Percentiles rank a stretch among this genome's conserved stretches.
Evolutionary conservation across 495 filamentous ascomycete genomes (phyloP).

Genomic region (Lasiosphaeria ovina): DNA sequence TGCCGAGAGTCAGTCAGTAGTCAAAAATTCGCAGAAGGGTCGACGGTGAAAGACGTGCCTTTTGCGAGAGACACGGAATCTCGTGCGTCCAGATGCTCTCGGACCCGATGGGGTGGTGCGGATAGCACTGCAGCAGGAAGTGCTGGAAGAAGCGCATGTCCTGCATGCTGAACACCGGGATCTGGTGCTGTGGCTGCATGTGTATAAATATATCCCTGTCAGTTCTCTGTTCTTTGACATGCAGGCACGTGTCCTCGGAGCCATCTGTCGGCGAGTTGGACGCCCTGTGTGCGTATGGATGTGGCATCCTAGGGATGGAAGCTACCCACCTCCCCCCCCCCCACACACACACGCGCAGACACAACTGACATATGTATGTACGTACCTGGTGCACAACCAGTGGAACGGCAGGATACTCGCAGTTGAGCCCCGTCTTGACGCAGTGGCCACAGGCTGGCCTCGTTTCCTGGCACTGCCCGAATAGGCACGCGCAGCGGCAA

Average conservation of each 20-base stretch:
- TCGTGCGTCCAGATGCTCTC: slow-evolving; percentile 58
- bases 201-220: slow-evolving; percentile 6
- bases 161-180: slow-evolving; percentile 51
- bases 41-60: slow-evolving; percentile 36
- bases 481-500: no score
- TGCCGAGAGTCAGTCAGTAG: slow-evolving; percentile 17
- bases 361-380: background rate
- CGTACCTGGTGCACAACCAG: slow-evolving; percentile 42
- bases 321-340: no score
- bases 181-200: slow-evolving; percentile 39
- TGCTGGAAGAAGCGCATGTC: slow-evolving; percentile 66
- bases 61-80: slow-evolving; percentile 55
- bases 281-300: no score
- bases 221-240: slow-evolving; percentile 4
- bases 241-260: no score
- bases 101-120: slow-evolving; percentile 58
- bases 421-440: slow-evolving; percentile 53
- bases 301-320: no score
- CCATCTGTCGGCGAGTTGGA: no score
- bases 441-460: slow-evolving; percentile 59
- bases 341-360: background rate
- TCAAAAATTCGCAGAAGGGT: background rate
- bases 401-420: slow-evolving; percentile 54
- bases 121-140: slow-evolving; percentile 56
- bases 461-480: slow-evolving; percentile 55